Percentiles rank a stretch among this genome's conserved stretches.
Conservation (phyloP, 371 early-diverging fungal genomes). For the Choanephora cucurbitarum region DNA sequence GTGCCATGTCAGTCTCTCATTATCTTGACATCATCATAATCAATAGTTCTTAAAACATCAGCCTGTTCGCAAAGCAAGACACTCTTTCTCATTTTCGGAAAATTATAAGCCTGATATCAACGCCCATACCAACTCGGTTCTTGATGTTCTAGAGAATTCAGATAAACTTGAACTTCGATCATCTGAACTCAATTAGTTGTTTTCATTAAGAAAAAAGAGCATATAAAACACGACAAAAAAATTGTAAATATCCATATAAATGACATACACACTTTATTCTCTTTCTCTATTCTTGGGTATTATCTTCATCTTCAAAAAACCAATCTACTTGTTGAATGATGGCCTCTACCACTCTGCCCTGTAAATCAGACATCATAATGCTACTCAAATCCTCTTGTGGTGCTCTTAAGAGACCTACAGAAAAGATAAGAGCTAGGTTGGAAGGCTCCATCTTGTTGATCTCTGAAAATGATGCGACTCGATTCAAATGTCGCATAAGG, state of each 20-base stretch:
- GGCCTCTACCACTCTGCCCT: constrained; percentile 56
- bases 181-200: constrained; percentile 4
- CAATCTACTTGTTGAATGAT: constrained; percentile 63
- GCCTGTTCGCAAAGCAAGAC: constrained; percentile 45
- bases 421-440: constrained; percentile 84
- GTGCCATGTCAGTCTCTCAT: not conserved
- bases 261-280: not conserved
- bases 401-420: constrained; percentile 59
- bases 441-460: constrained; percentile 85
- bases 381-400: constrained; percentile 50
- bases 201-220: not conserved
- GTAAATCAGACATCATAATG: constrained; percentile 56
- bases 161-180: constrained; percentile 20
- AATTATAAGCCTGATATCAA: constrained; percentile 34
- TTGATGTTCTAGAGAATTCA: constrained; percentile 21
- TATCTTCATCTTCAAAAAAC: constrained; percentile 52
- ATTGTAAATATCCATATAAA: too few relatives aligned
- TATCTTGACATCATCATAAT: too few relatives aligned
- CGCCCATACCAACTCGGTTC: constrained; percentile 17
- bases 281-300: not conserved
- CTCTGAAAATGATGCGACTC: constrained; percentile 61
- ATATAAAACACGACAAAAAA: too few relatives aligned
- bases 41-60: constrained; percentile 26
- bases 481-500: constrained; percentile 68
- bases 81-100: constrained; percentile 71